Percentiles rank a stretch among this genome's conserved stretches.
These are phyloP conservation scores for Botrytis fragariae DNA, from an alignment of 2,329 filamentous ascomycete genomes.

Conservation along the genomic window DNA sequence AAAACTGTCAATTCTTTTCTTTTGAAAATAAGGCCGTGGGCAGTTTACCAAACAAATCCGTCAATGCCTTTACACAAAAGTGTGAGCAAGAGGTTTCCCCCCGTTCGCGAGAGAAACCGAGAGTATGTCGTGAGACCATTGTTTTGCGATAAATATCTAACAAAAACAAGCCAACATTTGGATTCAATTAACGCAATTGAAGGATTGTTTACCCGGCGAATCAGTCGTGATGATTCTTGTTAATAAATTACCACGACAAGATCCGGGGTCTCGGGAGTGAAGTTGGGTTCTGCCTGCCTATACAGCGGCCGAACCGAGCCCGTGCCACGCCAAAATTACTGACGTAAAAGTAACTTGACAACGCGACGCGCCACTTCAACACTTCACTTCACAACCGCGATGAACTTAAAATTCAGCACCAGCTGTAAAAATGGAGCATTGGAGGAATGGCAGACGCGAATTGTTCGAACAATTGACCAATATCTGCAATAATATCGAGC, in stretches of 20 bases:
- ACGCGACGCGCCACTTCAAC: slow-evolving; percentile 9
- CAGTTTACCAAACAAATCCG: neutral
- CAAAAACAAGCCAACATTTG: neutral
- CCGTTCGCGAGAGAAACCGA: neutral
- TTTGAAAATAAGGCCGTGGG: neutral
- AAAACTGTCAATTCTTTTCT: neutral
- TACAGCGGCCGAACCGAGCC: neutral
- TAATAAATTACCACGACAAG: neutral
- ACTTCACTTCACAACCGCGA: slow-evolving; percentile 1
- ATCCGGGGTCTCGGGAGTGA: neutral
- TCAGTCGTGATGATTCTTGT: neutral
- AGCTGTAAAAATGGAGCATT: slow-evolving; percentile 32
- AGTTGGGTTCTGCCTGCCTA: neutral
- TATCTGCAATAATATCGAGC: slow-evolving; percentile 29
- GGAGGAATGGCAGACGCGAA: slow-evolving; percentile 30
- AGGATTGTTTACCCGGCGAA: neutral
- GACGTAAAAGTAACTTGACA: neutral
- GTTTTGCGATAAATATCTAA: neutral
- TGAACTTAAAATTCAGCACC: neutral
- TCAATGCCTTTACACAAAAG: neutral
- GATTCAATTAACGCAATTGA: neutral
- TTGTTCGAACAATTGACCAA: slow-evolving; percentile 29
- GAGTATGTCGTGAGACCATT: neutral
- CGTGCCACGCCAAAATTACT: neutral
- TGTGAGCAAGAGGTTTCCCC: neutral